Base-by-base conservation (phyloP, 2,329 filamentous ascomycete genomes). In the Trichoderma hamatum region DNA sequence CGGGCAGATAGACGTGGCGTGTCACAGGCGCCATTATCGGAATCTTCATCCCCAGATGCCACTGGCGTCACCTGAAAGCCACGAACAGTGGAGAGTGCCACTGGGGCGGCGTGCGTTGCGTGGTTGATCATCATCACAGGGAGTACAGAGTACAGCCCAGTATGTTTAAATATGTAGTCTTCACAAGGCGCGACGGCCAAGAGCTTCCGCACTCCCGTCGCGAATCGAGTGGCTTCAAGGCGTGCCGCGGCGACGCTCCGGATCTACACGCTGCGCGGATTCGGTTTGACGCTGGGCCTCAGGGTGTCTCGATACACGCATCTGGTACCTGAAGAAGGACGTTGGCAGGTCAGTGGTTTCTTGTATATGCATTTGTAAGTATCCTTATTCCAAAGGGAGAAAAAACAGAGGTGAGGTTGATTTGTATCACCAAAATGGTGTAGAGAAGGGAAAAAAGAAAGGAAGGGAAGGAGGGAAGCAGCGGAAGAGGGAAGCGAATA, bases 31-130 rank as follows among this genome's bases (percentile, higher is more conserved):
- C 80, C 82, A 72, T 80, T 79, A 75, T 88, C 86, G 60, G 85
- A 87, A 71, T 88, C 86, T 70, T 88, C 87, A 72, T 89, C 86
- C 72, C 83, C 85, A 43, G 86, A 88, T 5, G 82, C 81, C 64
- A 81, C 81, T 19, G 86, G 84, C 26, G 85, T 86, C n/a, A 80
- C 78, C 71, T 82, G 82, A 72, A 88, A 89, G 58, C 86, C 86
- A 73, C 87, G 86, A 75, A 88, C 82, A 16, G 84, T 87, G 66
- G 81, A 85, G 74, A 84, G 81, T 69, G 86, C 85, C 73, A 84
- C 80, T 64, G 82, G 80, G 58, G 81, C 82, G 59, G 82, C 80
- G 70, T 34, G 39, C 16, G 64, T 28, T 24, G 65, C 56, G 43
- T 60, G 32, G 32, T 80, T 79, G 78, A 85, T 80, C 84, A 86